Base-by-base conservation (phyloP, 2,329 filamentous ascomycete genomes). In the Aspergillus piperis region DNA sequence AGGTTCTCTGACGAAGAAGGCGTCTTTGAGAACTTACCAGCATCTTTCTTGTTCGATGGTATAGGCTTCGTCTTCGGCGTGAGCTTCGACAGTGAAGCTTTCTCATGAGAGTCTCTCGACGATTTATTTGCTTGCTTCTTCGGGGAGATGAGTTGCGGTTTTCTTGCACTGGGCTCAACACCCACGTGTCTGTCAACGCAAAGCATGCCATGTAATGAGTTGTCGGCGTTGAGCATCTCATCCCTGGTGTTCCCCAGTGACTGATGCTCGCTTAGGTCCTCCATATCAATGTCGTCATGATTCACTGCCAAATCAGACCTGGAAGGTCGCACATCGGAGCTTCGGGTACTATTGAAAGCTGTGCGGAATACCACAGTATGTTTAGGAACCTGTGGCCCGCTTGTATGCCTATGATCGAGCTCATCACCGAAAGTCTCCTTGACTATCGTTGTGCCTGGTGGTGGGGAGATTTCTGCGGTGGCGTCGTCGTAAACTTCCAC, bases 391-490 rank as follows among this genome's bases (percentile, higher is more conserved):
- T 64, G 62, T 8, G 41, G 75, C 76, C 59, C 78, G 73, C 25
- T 71, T 73, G 48, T 73, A 70, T 21, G 67, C 73, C 76, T 67
- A 75, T 51, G 59, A n/a, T 49, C 62, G 53, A 60, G 60, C 38
- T 86, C 62, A 80, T 84, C 63, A 81, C 83, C 63, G 49, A 80
- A 76, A 30, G 73, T 73, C 66, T 81, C 79, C 55, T 78, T 77
- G 42, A 81, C 67, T 70, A 81, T 75, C 58, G 76, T 76, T 1
- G 78, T 80, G 4, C 79, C 79, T 15, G 79, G 79, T 13, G 79
- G 79, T 27, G 79, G 71, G 42, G 72, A 69, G 48, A 81, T 78
- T 49, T 80, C 75, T 21, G 76, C 71, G 52, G 67, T 75, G 32
- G 78, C 72, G 15, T 77, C 70, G 62, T 80, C 77, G 58, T 73